Base-by-base conservation (phyloP, 768 basidiomycete species). In the Porpolomopsis calyptriformis region DNA sequence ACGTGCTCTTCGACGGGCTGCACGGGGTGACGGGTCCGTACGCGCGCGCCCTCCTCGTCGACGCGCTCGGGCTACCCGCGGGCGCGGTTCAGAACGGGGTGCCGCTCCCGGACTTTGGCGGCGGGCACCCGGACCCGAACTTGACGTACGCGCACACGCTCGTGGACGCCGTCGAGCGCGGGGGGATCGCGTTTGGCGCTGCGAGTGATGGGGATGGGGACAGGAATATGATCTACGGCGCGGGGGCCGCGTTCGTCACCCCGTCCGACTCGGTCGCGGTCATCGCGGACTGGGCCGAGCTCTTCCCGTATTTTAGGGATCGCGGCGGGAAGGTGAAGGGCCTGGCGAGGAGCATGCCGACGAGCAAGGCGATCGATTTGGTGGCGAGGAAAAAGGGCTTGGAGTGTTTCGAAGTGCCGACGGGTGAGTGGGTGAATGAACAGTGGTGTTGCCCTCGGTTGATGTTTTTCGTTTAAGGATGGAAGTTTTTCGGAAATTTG, bases 401-500 rank as follows among this genome's bases (percentile, higher is more conserved):
- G 35, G 88, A 94, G 61, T 82, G 78, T 60, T 96, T 94, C 56
- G 96, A 97, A 62, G 94, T 98, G 16, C 96, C 96, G 3, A 99
- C 96, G 18, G 92, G 91, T 84, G 49, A 53, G 77, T 40, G 0
- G 9, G 16, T 39, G 20, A 19, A 20, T 40, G n/a, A n/a, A n/a
- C 40, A 16, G 11, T 12, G 25, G 22, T 33, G 47, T 55, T 4
- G 51, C 12, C 12, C 4, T 1, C 34, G 39, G 45, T 27, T 25
- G 11, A 36, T 26, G 12, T 37, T n/a, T 23, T 36, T 36, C 10
- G 24, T 18, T 24, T 9, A 52, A 92, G 93, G 94, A 52, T 97
- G 92, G 92, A 99, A 99, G 67, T 99, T 99, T 78, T 99, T 99
- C 60, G 96, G 96, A 39, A 99, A 98, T 67, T 72, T 99, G 55